Percentiles rank a stretch among this genome's conserved stretches.
phyloP scores from a whole-genome alignment of 2,329 filamentous ascomycete species.

The Epicoccum nigrum region DNA sequence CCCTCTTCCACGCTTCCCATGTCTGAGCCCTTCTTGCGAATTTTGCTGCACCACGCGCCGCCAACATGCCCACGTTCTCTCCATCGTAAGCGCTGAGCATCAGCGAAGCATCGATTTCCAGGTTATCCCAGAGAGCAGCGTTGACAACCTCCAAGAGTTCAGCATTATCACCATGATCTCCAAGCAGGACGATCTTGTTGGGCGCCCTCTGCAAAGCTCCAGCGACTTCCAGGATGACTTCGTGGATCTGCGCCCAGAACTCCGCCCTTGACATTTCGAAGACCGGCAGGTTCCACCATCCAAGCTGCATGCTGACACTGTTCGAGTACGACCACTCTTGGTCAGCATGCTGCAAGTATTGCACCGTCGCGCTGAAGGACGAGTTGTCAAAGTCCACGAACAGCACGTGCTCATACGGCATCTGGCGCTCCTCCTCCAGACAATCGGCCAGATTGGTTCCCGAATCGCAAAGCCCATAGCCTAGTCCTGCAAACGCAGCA shows the following conservation, averaged over 20 bases:
- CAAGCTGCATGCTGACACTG: slow-evolving; percentile 22
- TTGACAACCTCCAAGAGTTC: slow-evolving; percentile 33
- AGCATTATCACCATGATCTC: slow-evolving; percentile 26
- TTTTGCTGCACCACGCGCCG: slow-evolving; percentile 34
- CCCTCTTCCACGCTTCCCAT: slow-evolving; percentile 1
- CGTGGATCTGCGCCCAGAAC: slow-evolving; percentile 33
- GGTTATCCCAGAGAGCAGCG: slow-evolving; percentile 26
- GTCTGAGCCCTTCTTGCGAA: slow-evolving; percentile 22
- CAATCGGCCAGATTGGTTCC: slow-evolving; percentile 11
- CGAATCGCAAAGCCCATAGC: slow-evolving; percentile 23
- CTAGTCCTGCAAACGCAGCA: slow-evolving; percentile 28
- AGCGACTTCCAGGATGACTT: slow-evolving; percentile 24
- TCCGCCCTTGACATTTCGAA: slow-evolving; percentile 28
- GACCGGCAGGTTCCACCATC: slow-evolving; percentile 36
- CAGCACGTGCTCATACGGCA: slow-evolving; percentile 24
- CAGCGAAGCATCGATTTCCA: slow-evolving; percentile 26
- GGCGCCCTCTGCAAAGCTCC: slow-evolving; percentile 19
- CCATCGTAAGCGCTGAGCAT: slow-evolving; percentile 20
- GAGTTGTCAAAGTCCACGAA: slow-evolving; percentile 36
- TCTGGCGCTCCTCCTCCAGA: slow-evolving; percentile 8
- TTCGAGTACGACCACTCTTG: slow-evolving; percentile 15
- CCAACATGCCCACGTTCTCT: slow-evolving; percentile 18
- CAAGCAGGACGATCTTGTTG: slow-evolving; percentile 31
- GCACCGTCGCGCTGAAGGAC: slow-evolving; percentile 31
- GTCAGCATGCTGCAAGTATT: slow-evolving; percentile 17